Evolutionary conservation across 192 early-diverging fungal genomes (phyloP), one percentile per base, ranked within the genome.

Genomic region (Borealophlyctis nickersoniae): DNA sequence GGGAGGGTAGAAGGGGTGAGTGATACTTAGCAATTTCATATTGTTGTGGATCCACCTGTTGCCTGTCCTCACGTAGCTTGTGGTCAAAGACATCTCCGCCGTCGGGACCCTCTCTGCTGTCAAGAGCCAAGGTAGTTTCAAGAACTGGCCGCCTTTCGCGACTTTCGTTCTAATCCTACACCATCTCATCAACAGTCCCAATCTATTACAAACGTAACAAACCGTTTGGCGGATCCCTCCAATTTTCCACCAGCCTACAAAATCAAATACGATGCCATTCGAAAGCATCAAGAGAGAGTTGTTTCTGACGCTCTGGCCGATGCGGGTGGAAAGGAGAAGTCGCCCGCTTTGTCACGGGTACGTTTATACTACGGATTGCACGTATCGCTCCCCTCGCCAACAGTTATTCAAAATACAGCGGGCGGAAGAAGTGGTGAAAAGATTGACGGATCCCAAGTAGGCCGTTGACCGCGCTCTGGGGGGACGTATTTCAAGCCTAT

Each of bases 161-260:
- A 48, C 13, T 48, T 13, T 22, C 52, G 14, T 54, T 23, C 13
- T 26, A 11, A 7, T 22, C 26, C 26, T 14, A 7, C 9, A 22
- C 52, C 52, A 26, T 22, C 52, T 11, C 52, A 14, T 26, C 16
- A 11, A 14, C 52, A 13, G 26, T 9, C 11, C n/a, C n/a, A 19
- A 26, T 36, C 57, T 9, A 59, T 52, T n/a, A 30, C 26, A 11
- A 28, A 73, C 55, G 70, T 70, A 28, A 74, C 71, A 28, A 32
- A 30, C 39, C 61, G 70, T 30, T 51, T 72, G 39, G 52, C 64
- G 31, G 58, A 72, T 28, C 70, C 70, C 23, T 24, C 16, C 29
- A 49, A 54, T 3, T 72, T 62, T 39, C 63, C 70, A 4, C 51
- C 63, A n/a, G 56, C 70, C 2, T 64, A 72, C 52, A 67, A 67